Conservation (phyloP, 768 basidiomycete species). For the Rhizopogon rudus region DNA sequence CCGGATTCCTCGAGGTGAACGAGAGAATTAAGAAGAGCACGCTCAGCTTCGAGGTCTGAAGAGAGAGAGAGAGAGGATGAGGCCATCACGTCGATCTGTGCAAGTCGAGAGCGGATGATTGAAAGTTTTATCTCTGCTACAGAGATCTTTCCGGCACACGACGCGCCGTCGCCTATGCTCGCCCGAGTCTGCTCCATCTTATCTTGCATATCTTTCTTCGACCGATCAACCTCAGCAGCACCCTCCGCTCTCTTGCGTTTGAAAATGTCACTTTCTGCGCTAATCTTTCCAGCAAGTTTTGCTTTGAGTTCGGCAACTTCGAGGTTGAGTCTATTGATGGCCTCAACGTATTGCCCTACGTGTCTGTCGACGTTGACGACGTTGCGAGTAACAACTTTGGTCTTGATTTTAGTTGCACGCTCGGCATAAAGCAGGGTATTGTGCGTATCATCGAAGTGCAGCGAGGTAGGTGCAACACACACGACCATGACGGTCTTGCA, state of each 20-base stretch:
- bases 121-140: slow-evolving; percentile 67
- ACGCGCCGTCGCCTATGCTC: slow-evolving; percentile 72
- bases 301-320: slow-evolving; percentile 86
- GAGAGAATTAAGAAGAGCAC: slow-evolving; percentile 59
- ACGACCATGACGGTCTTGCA: slow-evolving; percentile 99
- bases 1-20: slow-evolving; percentile 68
- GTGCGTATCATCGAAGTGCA: slow-evolving; percentile 97
- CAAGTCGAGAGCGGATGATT: slow-evolving; percentile 57
- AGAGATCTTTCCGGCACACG: slow-evolving; percentile 63
- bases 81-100: slow-evolving; percentile 43
- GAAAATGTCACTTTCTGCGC: slow-evolving; percentile 55
- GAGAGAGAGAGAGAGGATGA: slow-evolving; percentile 36
- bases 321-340: slow-evolving; percentile 81
- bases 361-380: slow-evolving; percentile 93
- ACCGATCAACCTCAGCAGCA: slow-evolving; percentile 65
- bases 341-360: slow-evolving; percentile 92
- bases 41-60: slow-evolving; percentile 68
- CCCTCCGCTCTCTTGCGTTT: slow-evolving; percentile 70
- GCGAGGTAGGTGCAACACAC: slow-evolving; percentile 91
- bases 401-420: slow-evolving; percentile 97
- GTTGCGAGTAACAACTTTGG: slow-evolving; percentile 93
- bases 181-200: slow-evolving; percentile 69
- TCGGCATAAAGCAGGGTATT: slow-evolving; percentile 98
- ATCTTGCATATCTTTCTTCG: slow-evolving; percentile 64
- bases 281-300: slow-evolving; percentile 70